Evolutionary conservation across 371 early-diverging fungal genomes (phyloP), one percentile per base, ranked within the genome.

Genomic region (Coemansia sp.): DNA sequence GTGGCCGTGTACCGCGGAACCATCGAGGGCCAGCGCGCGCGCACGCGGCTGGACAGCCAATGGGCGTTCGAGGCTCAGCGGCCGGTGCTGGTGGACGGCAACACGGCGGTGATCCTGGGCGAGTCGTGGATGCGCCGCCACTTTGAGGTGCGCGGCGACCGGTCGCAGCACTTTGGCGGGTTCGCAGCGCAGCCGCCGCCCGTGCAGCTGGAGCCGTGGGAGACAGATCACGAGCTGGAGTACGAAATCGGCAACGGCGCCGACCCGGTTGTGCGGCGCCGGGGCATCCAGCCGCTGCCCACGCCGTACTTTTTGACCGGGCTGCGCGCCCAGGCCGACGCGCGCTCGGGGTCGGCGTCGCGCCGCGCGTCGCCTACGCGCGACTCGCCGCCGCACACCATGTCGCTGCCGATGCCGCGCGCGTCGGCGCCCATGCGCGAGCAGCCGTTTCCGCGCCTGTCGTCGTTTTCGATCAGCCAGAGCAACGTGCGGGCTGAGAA

Each of bases 1-100:
- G 66, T 76, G 32, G 80, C 81, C 13, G 51, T 79, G 16, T 80
- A 80, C 68, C 60, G 63, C 31, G 82, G 80, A 36, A 76, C 82
- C 5, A 62, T 80, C 30, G 76, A 61, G 8, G 80, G 82, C 38
- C 80, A 79, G 56, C 59, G 69, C 1, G 62, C 75, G 14, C 51
- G 70, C 16, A 53, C 49, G 39, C 52, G 70, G 6, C 50, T 80
- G 14, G 80, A 80, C 62, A 70, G 57, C 39, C 55, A 67, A n/a
- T 77, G 62, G 66, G 55, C 65, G 47, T 80, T 80, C 55, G 78
- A 73, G 48, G 62, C 82, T 4, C 42, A 77, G 30, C 40, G 63
- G 2, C 70, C 81, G 10, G 67, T 69, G 36, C 57, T 67, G 4
- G 80, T 80, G 48, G 75, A 71, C 54, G 80, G 76, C 43, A 81